phyloP scores from a whole-genome alignment of 345 rosid species.

The Passiflora organensis region DNA sequence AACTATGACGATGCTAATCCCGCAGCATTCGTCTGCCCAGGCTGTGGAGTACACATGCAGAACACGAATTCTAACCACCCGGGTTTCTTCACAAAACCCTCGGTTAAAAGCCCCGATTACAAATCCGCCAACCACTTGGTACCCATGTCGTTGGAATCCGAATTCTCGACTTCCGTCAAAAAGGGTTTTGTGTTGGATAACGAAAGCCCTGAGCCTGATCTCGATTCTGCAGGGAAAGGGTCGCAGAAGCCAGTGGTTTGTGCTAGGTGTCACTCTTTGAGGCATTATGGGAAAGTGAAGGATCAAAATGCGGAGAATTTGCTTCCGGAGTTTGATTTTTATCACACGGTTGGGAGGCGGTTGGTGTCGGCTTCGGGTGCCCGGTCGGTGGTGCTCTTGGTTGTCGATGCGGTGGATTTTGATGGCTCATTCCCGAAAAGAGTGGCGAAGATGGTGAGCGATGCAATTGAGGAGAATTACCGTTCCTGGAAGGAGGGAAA shows the following conservation, averaged over 20 bases:
- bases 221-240: not conserved
- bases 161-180: conserved; percentile 53
- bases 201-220: conserved; percentile 12
- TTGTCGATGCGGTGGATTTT: conserved; percentile 84
- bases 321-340: conserved; percentile 89
- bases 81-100: conserved; percentile 67
- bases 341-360: conserved; percentile 73
- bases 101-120: conserved; percentile 27
- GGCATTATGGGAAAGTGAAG: conserved; percentile 84
- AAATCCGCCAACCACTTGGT: conserved; percentile 32
- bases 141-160: conserved; percentile 52
- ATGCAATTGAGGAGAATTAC: conserved; percentile 58
- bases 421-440: conserved; percentile 85
- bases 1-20: conserved; percentile 63
- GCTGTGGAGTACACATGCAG: conserved; percentile 90
- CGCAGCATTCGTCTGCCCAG: conserved; percentile 63
- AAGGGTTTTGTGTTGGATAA: conserved; percentile 45
- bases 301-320: conserved; percentile 77
- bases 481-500: conserved; percentile 77
- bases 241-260: conserved; percentile 52
- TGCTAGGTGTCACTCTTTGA: conserved; percentile 79
- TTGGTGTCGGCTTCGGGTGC: conserved; percentile 57
- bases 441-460: conserved; percentile 70
- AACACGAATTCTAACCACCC: conserved; percentile 59
- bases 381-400: conserved; percentile 73